Base-by-base conservation (phyloP, 257 asterid species). In the Orobanche coerulescens region DNA sequence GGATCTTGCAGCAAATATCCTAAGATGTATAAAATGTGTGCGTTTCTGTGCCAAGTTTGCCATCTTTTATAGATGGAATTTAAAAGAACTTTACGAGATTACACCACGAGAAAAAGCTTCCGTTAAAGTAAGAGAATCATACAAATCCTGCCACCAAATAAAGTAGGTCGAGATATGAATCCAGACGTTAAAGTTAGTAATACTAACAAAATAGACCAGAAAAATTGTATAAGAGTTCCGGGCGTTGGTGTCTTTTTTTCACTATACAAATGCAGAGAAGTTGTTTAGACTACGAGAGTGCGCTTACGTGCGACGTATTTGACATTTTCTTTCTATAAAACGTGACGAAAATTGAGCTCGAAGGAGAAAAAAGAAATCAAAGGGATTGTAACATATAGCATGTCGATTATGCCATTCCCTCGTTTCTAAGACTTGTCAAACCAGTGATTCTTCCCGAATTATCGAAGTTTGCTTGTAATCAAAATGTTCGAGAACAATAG, bases 81-180 rank as follows among this genome's bases (percentile, higher is more conserved):
- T 13, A 43, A 43, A 12, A 28, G 14, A 9, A 25, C 18, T 26
- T 16, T 55, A 55, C 5, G 18, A 42, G 37, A 30, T 64, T 34
- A 40, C 59, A 46, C 18, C 1, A 30, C 24, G 11, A 13, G 47
- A 2, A 49, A 6, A 28, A 9, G 42, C 24, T 4, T 60, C 31
- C 44, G 33, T 39, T 54, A 53, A 70, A 57, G 59, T 19, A 50
- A 8, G 56, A 48, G 64, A 36, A 64, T 1, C 23, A 46, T 51
- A 64, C 71, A 64, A 64, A 73, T 63, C 23, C 59, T 63, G 71
- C 74, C 64, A 64, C 50, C 48, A 10, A 6, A 58, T 46, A 60
- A 71, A 60, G 69, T 54, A 2, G 52, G 40, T 6, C 43, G 64
- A 66, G 51, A 39, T 67, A 61, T 34, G 51, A 53, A 50, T 57